Evolutionary conservation across 148 eudicot species (phyloP).

Genomic region (Drosera capensis): DNA sequence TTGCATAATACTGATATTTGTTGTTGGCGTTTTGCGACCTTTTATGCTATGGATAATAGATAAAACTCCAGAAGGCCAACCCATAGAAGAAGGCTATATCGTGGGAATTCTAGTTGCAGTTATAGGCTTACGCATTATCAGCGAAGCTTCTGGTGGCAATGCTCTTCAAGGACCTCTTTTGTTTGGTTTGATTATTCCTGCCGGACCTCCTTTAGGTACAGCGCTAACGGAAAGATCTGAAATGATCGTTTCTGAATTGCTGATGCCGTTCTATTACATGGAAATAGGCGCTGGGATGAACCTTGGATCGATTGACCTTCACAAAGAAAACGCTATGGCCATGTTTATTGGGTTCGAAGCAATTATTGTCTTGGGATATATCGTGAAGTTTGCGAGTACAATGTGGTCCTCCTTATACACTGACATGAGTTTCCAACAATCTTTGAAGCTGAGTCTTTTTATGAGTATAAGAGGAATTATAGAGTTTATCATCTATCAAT

Average conservation of each 20-base stretch:
- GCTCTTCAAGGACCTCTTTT: conserved; percentile 16
- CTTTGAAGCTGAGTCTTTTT: too few species aligned
- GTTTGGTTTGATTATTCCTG: conserved; percentile 31
- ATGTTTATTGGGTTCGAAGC: too few species aligned
- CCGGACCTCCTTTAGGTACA: conserved; percentile 41
- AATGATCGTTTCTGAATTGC: conserved; percentile 18
- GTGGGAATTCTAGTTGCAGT: conserved; percentile 14
- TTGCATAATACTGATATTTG: too few species aligned
- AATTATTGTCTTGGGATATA: background rate
- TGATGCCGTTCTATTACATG: conserved; percentile 22
- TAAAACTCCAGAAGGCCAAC: conserved; percentile 25
- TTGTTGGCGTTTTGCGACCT: conserved; percentile 16
- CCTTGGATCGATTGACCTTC: background rate
- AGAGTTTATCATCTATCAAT: too few species aligned
- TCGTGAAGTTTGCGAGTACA: background rate
- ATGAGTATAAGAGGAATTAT: too few species aligned
- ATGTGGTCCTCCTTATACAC: too few species aligned
- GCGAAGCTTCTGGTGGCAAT: conserved; percentile 27
- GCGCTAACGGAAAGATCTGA: conserved; percentile 29
- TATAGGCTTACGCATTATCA: conserved; percentile 17
- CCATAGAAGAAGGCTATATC: conserved; percentile 27
- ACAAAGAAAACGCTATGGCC: background rate
- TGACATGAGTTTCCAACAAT: too few species aligned
- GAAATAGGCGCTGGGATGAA: background rate
- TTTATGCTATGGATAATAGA: conserved; percentile 25